Evolutionary conservation across 257 asterid genomes (phyloP).

Genomic region (Leptodermis oblonga): DNA sequence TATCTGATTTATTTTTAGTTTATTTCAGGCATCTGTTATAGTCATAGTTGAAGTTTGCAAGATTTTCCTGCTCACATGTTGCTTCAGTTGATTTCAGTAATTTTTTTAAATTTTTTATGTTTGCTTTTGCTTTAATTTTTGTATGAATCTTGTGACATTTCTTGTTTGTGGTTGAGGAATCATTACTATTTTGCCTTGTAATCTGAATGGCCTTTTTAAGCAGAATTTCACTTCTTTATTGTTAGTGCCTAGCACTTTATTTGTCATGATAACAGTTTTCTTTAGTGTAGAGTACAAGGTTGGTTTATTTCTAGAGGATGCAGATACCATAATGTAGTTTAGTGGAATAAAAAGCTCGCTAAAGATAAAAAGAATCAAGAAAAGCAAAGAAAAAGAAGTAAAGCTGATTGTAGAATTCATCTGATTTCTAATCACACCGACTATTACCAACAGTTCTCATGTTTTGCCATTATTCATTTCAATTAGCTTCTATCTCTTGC

Average conservation of each 20-base stretch:
- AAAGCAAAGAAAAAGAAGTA: slow-evolving; percentile 32
- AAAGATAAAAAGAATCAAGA: slow-evolving; percentile 28
- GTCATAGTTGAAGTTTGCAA: neutral
- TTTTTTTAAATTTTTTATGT: neutral
- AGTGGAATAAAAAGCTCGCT: slow-evolving; percentile 26
- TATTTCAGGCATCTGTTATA: neutral
- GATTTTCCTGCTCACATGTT: neutral
- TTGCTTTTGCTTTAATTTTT: neutral
- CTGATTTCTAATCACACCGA: slow-evolving; percentile 20
- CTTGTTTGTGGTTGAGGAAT: slow-evolving; percentile 10
- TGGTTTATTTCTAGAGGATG: slow-evolving; percentile 22
- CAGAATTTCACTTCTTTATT: slow-evolving; percentile 15
- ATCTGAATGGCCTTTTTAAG: slow-evolving; percentile 17
- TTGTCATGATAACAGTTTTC: slow-evolving; percentile 8
- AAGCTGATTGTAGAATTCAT: slow-evolving; percentile 31
- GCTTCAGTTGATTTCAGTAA: neutral
- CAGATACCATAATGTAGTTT: slow-evolving; percentile 30
- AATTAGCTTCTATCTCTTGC: slow-evolving; percentile 29
- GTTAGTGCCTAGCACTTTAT: neutral
- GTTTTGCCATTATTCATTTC: slow-evolving; percentile 21
- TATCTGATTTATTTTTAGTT: neutral
- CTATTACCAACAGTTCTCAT: slow-evolving; percentile 23
- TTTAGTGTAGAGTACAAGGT: slow-evolving; percentile 25
- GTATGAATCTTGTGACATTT: neutral
- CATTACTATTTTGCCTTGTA: slow-evolving; percentile 9